Base-by-base conservation (phyloP, 768 basidiomycete species). In the Agrocybe chaxingu region DNA sequence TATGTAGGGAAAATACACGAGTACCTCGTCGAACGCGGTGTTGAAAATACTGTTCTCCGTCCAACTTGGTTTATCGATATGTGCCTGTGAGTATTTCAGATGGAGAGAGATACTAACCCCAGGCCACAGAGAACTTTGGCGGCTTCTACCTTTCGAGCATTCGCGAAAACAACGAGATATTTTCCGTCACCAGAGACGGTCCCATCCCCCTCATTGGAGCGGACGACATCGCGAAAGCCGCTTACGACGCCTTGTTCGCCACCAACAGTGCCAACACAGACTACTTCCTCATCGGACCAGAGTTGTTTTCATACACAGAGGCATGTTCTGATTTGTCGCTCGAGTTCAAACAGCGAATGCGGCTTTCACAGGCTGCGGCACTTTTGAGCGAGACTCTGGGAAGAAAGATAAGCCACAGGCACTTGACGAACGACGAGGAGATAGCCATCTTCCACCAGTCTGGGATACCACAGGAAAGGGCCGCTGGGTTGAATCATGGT, bases 181-280 rank as follows among this genome's bases (percentile, higher is more conserved):
- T 57, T 18, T 50, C 62, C 8, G 61, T 59, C 0, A 43, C 62
- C 3, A 48, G 47, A 13, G 57, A 64, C 37, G 61, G 60, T 5
- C 44, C 43, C 7, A 29, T 65, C 7, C 60, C 64, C 0, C 66
- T 58, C 37, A 55, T 69, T 16, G 58, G 62, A 12, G 55, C 60
- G 1, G 59, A 61, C 12, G 66, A 67, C 47, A 67, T 68, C 24
- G 67, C 63, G 5, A 53, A 63, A 32, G 59, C 57, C 2, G 66
- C 62, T 10, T 55, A 58, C 48, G 54, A 66, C 12, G 63, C 60
- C 11, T 54, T 68, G 7, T 53, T 56, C 2, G 57, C 53, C 7
- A 54, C 58, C 12, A 47, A 57, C 16, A 46, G 45, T 24, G 33
- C 36, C 16, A 48, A 54, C 42, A 48, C 53, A 18, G 52, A 63